Conservation (phyloP, 139 green algal genomes). For the Coccomyxa sp. region DNA sequence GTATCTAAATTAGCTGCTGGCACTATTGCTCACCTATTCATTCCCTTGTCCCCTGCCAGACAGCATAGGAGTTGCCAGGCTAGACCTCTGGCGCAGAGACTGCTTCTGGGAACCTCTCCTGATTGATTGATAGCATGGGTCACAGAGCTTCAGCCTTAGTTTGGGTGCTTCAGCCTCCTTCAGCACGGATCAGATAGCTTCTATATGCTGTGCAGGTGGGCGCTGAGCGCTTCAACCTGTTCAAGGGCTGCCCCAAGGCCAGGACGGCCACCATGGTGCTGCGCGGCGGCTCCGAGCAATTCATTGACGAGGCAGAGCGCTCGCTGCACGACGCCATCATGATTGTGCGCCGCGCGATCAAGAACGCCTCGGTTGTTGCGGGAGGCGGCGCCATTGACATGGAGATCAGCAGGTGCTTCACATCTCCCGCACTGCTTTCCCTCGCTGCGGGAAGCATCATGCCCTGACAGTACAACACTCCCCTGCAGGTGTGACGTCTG, state of each 20-base stretch:
- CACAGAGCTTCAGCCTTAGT: no score
- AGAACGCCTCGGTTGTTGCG: conserved; percentile 81
- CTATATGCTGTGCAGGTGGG: conserved; percentile 80
- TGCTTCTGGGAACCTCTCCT: no score
- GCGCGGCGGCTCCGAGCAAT: conserved; percentile 92
- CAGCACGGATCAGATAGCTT: no score
- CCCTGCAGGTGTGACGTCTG: no score
- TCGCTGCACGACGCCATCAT: conserved; percentile 98
- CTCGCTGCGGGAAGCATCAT: background rate
- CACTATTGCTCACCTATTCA: no score
- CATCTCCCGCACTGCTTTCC: background rate
- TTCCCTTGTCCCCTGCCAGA: no score
- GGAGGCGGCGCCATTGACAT: conserved; percentile 97
- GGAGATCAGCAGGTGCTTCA: conserved; percentile 53
- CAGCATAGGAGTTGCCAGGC: no score
- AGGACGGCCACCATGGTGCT: conserved; percentile 96
- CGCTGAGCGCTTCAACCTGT: conserved; percentile 97
- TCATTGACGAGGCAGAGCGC: conserved; percentile 92
- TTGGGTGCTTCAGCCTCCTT: no score
- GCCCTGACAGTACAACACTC: no score
- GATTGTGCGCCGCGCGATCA: conserved; percentile 90
- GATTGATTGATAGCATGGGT: no score
- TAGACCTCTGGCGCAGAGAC: no score
- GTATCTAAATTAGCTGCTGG: no score
- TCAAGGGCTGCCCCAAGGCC: conserved; percentile 86